Conservation (phyloP, 192 early-diverging fungal genomes). For the Podila horticola region DNA sequence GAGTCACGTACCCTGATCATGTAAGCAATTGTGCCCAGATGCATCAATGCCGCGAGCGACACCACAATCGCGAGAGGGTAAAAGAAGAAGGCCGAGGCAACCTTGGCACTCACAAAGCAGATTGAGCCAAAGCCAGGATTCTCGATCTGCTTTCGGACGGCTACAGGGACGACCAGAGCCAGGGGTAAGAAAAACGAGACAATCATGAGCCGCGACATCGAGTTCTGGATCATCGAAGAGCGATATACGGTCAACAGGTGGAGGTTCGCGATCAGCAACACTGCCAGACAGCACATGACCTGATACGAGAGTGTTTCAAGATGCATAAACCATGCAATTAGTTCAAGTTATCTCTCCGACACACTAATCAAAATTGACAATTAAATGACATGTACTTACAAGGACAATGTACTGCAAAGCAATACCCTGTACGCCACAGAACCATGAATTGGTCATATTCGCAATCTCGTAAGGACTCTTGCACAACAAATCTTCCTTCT, state of each 20-base stretch:
- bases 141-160: slow-evolving; percentile 17
- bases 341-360: no score
- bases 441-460: slow-evolving; percentile 33
- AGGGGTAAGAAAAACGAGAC: slow-evolving; percentile 28
- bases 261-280: slow-evolving; percentile 31
- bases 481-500: slow-evolving; percentile 27
- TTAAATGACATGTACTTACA: no score
- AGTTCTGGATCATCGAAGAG: slow-evolving; percentile 9
- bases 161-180: slow-evolving; percentile 18
- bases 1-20: slow-evolving; percentile 24
- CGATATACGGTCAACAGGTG: slow-evolving; percentile 22
- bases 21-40: slow-evolving; percentile 19
- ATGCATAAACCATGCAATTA: neutral
- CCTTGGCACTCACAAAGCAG: slow-evolving; percentile 24
- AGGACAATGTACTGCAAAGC: no score
- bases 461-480: slow-evolving; percentile 23
- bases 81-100: slow-evolving; percentile 18
- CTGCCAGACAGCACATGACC: slow-evolving; percentile 10
- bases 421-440: slow-evolving; percentile 40
- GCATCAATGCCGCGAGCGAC: slow-evolving; percentile 19
- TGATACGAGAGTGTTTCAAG: slow-evolving; percentile 10
- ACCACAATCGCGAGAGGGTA: slow-evolving; percentile 28
- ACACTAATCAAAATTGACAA: no score
- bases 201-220: slow-evolving; percentile 12
- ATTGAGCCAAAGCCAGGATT: slow-evolving; percentile 35